These are phyloP conservation scores for Aspergillus haitiensis DNA, from an alignment of 495 filamentous ascomycete species.

Conservation along the genomic window DNA sequence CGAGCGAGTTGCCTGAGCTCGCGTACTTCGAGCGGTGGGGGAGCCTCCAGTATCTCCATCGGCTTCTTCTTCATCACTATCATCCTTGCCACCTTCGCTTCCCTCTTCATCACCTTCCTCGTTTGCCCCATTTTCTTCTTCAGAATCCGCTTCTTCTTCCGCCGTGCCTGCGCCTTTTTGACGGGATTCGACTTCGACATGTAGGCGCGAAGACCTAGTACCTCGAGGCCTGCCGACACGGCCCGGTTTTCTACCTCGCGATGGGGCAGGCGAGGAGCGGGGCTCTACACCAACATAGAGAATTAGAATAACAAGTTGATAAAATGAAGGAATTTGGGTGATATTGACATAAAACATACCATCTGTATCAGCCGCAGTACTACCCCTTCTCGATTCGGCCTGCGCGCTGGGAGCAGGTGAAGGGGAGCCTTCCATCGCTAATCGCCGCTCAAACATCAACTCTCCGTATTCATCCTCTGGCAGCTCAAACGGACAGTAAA, in stretches of 20 bases:
- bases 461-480: conserved; percentile 75
- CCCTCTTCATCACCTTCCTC: conserved; percentile 43
- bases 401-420: conserved; percentile 56
- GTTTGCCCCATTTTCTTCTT: conserved; percentile 44
- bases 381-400: conserved; percentile 43
- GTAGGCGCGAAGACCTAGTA: conserved; percentile 45
- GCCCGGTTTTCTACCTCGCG: conserved; percentile 44
- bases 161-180: conserved; percentile 29
- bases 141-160: conserved; percentile 46
- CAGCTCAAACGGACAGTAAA: conserved; percentile 71
- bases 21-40: conserved; percentile 38
- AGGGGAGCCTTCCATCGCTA: conserved; percentile 58
- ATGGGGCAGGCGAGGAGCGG: conserved; percentile 50
- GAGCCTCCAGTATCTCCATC: conserved; percentile 43
- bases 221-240: conserved; percentile 42
- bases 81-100: conserved; percentile 30
- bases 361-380: conserved; percentile 55
- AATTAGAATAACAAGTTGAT: conserved; percentile 16
- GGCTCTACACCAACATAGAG: conserved; percentile 36
- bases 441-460: conserved; percentile 65
- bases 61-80: conserved; percentile 39
- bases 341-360: conserved; percentile 33
- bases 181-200: conserved; percentile 41
- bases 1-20: conserved; percentile 40
- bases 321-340: conserved; percentile 2